These are phyloP conservation scores for Boletellus deceptivus DNA, from an alignment of 1,284 basidiomycete genomes.

Conservation along the genomic window DNA sequence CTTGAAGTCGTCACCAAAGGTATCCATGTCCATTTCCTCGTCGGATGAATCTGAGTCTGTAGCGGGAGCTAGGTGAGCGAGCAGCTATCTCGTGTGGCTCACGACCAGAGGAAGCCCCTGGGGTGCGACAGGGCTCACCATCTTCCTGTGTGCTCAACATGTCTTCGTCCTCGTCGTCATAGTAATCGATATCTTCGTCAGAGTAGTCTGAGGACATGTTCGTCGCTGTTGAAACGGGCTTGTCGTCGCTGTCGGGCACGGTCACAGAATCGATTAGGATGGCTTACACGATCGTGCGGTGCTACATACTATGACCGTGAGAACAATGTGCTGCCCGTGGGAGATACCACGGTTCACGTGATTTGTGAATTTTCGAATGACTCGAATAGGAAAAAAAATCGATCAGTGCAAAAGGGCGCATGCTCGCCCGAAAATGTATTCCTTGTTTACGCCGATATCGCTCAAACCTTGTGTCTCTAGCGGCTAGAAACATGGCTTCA, in stretches of 20 bases:
- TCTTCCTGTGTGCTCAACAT: conserved; percentile 61
- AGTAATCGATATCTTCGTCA: conserved; percentile 64
- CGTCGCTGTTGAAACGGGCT: conserved; percentile 1
- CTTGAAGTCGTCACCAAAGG: conserved; percentile 60
- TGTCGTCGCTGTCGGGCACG: conserved; percentile 17
- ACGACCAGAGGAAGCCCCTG: conserved; percentile 6
- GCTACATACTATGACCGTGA: conserved; percentile 13
- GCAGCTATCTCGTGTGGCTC: conserved; percentile 20
- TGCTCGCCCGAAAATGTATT: conserved; percentile 29
- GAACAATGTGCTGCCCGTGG: neutral
- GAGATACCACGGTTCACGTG: conserved; percentile 5
- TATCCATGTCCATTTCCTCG: conserved; percentile 67
- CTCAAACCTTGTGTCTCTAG: conserved; percentile 4
- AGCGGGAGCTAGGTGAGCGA: conserved; percentile 11
- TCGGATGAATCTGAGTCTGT: conserved; percentile 49
- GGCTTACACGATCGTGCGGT: conserved; percentile 29
- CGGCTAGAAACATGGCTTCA: conserved; percentile 47
- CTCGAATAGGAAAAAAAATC: conserved; percentile 29
- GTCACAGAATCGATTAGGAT: conserved; percentile 32
- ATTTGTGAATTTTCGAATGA: neutral
- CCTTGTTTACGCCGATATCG: conserved; percentile 11
- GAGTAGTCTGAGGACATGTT: conserved; percentile 74
- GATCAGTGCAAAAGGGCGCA: conserved; percentile 25
- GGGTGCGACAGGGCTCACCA: conserved; percentile 29
- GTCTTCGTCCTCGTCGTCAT: conserved; percentile 66